These are phyloP conservation scores for Ophiostoma ulmi DNA, from an alignment of 2,329 filamentous ascomycete genomes.

Conservation along the genomic window DNA sequence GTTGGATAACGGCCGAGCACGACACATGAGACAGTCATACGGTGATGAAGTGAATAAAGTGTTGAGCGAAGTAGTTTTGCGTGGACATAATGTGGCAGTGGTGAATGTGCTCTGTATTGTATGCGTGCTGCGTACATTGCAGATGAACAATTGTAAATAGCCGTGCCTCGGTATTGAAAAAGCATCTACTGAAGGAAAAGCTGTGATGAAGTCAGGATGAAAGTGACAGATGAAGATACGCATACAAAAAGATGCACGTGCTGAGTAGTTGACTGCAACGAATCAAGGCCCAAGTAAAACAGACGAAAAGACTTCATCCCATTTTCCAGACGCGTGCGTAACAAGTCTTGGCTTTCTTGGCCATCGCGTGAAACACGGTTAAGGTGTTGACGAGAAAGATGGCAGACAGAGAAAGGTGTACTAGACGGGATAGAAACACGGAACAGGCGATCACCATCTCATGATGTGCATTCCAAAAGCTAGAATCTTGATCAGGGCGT, in stretches of 20 bases:
- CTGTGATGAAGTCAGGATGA: neutral
- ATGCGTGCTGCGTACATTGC: neutral
- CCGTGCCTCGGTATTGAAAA: too few species aligned
- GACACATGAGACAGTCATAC: neutral
- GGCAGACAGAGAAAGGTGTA: neutral
- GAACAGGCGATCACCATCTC: neutral
- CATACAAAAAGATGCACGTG: neutral
- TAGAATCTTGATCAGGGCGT: neutral
- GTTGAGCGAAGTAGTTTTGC: neutral
- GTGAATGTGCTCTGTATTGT: neutral
- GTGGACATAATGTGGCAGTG: neutral
- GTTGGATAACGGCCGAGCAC: neutral
- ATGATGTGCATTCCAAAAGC: neutral
- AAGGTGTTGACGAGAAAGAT: neutral
- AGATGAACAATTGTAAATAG: too few species aligned
- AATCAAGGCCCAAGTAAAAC: neutral
- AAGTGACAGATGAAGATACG: neutral
- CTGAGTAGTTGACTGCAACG: neutral
- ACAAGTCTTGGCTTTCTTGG: conserved; percentile 5
- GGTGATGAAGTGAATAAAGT: neutral
- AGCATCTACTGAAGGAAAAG: too few species aligned
- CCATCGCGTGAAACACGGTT: neutral
- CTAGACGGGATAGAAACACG: neutral
- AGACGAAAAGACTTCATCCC: neutral
- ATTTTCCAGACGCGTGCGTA: neutral